These are phyloP conservation scores for Termitomyces sp. DNA, from an alignment of 768 basidiomycete species.

Conservation along the genomic window DNA sequence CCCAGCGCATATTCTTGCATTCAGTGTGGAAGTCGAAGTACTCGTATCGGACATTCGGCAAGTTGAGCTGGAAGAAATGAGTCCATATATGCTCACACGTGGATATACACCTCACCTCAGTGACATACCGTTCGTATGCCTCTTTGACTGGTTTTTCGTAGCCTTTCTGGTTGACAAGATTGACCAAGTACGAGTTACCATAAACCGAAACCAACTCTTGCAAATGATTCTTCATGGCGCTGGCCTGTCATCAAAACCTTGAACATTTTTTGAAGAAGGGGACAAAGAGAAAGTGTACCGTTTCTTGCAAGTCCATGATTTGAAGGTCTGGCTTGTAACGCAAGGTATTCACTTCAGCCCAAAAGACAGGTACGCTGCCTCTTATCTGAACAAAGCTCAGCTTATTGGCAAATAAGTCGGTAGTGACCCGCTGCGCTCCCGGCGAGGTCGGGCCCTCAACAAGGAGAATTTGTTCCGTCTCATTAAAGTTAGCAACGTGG, in stretches of 20 bases:
- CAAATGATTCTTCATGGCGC: slow-evolving; percentile 72
- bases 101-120: slow-evolving; percentile 42
- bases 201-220: slow-evolving; percentile 70
- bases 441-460: slow-evolving; percentile 54
- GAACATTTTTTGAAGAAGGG: background rate
- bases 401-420: slow-evolving; percentile 49
- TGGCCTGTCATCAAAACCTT: slow-evolving; percentile 43
- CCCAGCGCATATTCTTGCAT: slow-evolving; percentile 93
- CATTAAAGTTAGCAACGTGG: slow-evolving; percentile 95
- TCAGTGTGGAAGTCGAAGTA: slow-evolving; percentile 99
- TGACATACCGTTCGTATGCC: slow-evolving; percentile 79
- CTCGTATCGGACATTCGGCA: slow-evolving; percentile 75
- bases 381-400: slow-evolving; percentile 91
- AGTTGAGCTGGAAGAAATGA: slow-evolving; percentile 44
- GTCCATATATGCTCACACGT: slow-evolving; percentile 1
- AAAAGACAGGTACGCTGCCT: slow-evolving; percentile 92
- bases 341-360: slow-evolving; percentile 95
- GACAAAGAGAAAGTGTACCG: slow-evolving; percentile 45
- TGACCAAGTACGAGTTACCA: slow-evolving; percentile 78
- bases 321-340: slow-evolving; percentile 96
- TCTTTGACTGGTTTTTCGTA: slow-evolving; percentile 94
- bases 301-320: slow-evolving; percentile 89
- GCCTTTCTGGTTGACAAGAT: slow-evolving; percentile 91
- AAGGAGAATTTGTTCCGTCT: slow-evolving; percentile 92
- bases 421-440: slow-evolving; percentile 34